Base-by-base conservation (phyloP, 1,139 yeast species). In the Arxiozyma slooffiae region DNA sequence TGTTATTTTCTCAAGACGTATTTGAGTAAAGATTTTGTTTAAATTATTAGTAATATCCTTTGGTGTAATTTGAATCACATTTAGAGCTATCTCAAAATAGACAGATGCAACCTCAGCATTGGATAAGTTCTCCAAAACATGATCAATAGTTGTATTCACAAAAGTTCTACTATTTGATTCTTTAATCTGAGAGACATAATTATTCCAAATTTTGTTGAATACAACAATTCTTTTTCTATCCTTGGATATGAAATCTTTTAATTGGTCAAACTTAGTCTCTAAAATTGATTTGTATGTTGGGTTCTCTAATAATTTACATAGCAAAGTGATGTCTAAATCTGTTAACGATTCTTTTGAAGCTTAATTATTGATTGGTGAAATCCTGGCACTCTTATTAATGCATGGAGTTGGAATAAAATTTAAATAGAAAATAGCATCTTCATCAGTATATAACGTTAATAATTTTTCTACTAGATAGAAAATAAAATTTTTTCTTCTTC, bases 221-320 rank as follows among this genome's bases (percentile, higher is more conserved):
- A 64, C 53, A 5, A 38, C 30, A 23, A 22, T 40, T n/a, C 38
- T 23, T 8, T 41, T 37, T 21, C 38, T 38, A 17, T 48, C 41
- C n/a, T 52, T 51, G 4, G 48, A 40, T 8, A 57, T 22, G 9
- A 62, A 44, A 5, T 24, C 43, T 56, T 17, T 72, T 51, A 47
- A 72, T 41, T 16, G 30, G 4, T 60, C 50, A 42, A 74, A 59
- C 38, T 79, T 71, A 0, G 70, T 66, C 60, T 82, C 87, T 18
- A 81, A 55, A 0, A 57, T 56, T 0, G 86, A 75, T 55, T 69
- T 79, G 57, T 71, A 76, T 0, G 85, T 74, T 6, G 85, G 82
- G 8, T 72, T 68, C 2, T 57, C 52, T 18, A 80, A 59, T 22
- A 80, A 57, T 51, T 75, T 74, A 4, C 57, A 42, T 14, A 78